Percentiles rank a stretch among this genome's conserved stretches.
Evolutionary conservation across 371 early-diverging fungal species (phyloP).

Genomic region (Apophysomyces ossiformis): DNA sequence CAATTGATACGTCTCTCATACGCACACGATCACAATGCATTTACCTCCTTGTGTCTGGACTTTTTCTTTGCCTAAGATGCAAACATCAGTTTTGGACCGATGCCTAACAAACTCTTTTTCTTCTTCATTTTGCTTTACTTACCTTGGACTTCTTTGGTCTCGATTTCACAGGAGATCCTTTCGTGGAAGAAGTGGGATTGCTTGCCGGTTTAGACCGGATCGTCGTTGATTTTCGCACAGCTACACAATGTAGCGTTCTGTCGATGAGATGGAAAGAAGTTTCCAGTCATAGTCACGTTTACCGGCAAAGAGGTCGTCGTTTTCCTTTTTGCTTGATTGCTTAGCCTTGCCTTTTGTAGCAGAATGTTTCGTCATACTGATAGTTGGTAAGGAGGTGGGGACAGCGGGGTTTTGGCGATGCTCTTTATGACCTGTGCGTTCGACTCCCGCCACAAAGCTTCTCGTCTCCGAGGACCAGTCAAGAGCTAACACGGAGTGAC

Average conservation of each 20-base stretch:
- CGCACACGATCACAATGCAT: too few relatives aligned
- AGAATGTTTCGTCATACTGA: background rate
- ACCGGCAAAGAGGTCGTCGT: background rate
- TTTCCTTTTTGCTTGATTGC: conserved; percentile 1
- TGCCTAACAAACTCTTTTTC: too few relatives aligned
- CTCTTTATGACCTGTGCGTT: background rate
- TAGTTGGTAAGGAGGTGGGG: background rate
- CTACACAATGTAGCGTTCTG: background rate
- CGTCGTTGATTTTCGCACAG: background rate
- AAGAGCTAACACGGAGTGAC: too few relatives aligned
- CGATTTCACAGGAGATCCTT: background rate
- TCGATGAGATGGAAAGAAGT: background rate
- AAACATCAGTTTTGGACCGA: too few relatives aligned
- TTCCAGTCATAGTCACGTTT: background rate
- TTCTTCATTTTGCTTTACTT: background rate
- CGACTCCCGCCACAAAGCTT: background rate
- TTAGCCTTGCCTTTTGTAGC: background rate
- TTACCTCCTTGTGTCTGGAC: too few relatives aligned
- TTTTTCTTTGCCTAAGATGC: too few relatives aligned
- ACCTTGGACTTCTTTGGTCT: background rate
- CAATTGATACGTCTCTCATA: background rate
- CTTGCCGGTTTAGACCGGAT: background rate
- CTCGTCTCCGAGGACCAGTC: too few relatives aligned
- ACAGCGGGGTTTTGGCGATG: background rate
- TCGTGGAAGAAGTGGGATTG: background rate